Evolutionary conservation across 305 asterid genomes (phyloP), one percentile per base, ranked within the genome.

Genomic region (Plantago lanceolata): DNA sequence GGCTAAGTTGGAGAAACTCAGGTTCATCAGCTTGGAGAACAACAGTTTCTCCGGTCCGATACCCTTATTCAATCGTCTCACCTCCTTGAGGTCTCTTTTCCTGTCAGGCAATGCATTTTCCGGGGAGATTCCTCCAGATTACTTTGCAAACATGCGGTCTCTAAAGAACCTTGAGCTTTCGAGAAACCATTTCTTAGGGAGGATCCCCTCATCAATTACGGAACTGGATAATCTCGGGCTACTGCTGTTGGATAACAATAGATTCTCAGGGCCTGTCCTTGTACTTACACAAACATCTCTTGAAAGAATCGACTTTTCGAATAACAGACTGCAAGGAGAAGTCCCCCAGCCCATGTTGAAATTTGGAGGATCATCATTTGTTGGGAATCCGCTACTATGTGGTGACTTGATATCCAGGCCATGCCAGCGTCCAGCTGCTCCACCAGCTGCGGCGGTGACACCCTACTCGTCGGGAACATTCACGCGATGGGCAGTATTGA

Each of bases 321-420:
- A 69, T 77, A 92, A 92, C 44, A 81, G 71, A 7, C 59, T 92
- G 18, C 79, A 89, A n/a, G 98, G 98, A 0, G 87, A 83, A 74
- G 75, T 92, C 69, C 98, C 98, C 15, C 59, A 51, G 57, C 52
- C 19, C 62, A 67, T 83, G 87, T 54, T 80, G 7, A 84, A 73
- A 64, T 88, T 84, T 33, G 82, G 82, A 1, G 52, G 60, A 0
- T 26, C 58, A n/a, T 50, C 85, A 0, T 90, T 84, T 3, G 77
- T 59, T n/a, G 90, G 83, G 16, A 88, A 90, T 58, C 61, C 69
- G 0, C 76, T 63, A 16, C 44, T 84, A 0, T 90, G 97, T 68
- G 95, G 96, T 43, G 5, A 19, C 8, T 0, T 55, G 60, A 16
- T 84, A 9, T 67, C 75, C 48, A 83, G 67, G 54, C 69, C 67